Percentiles rank a stretch among this genome's conserved stretches.
Conservation (phyloP, 2,329 filamentous ascomycete species). For the Aspergillus amoenus region DNA sequence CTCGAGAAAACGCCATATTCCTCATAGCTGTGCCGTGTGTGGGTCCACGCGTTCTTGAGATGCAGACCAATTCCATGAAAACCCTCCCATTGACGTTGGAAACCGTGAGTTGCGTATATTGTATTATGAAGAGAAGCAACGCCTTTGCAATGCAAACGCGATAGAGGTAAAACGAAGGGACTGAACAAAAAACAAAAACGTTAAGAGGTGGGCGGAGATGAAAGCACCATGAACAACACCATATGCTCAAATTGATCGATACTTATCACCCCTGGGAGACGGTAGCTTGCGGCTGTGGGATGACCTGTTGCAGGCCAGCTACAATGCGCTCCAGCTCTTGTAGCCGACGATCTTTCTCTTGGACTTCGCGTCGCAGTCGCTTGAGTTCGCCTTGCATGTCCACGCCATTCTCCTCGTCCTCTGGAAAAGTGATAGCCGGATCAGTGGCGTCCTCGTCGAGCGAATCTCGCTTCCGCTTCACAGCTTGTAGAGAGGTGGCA, state of each 20-base stretch:
- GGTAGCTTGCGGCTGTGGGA: slow-evolving; percentile 35
- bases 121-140: slow-evolving; percentile 24
- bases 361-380: slow-evolving; percentile 64
- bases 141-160: slow-evolving; percentile 34
- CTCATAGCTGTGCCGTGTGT: slow-evolving; percentile 21
- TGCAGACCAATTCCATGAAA: slow-evolving; percentile 24
- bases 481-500: slow-evolving; percentile 28
- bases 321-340: slow-evolving; percentile 43
- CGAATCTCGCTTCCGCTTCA: slow-evolving; percentile 39
- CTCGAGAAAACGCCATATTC: slow-evolving; percentile 35
- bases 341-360: slow-evolving; percentile 52
- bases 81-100: slow-evolving; percentile 21
- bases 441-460: slow-evolving; percentile 24
- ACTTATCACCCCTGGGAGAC: slow-evolving; percentile 17
- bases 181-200: slow-evolving; percentile 6
- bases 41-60: slow-evolving; percentile 22
- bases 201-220: background rate
- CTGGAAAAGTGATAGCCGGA: slow-evolving; percentile 23
- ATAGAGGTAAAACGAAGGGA: slow-evolving; percentile 11
- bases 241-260: background rate
- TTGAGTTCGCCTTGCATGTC: slow-evolving; percentile 64
- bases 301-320: slow-evolving; percentile 36
- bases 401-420: slow-evolving; percentile 43
- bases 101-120: slow-evolving; percentile 21
- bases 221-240: background rate